Evolutionary conservation across 2,329 filamentous ascomycete species (phyloP).

Genomic region (Colletotrichum sublineola): DNA sequence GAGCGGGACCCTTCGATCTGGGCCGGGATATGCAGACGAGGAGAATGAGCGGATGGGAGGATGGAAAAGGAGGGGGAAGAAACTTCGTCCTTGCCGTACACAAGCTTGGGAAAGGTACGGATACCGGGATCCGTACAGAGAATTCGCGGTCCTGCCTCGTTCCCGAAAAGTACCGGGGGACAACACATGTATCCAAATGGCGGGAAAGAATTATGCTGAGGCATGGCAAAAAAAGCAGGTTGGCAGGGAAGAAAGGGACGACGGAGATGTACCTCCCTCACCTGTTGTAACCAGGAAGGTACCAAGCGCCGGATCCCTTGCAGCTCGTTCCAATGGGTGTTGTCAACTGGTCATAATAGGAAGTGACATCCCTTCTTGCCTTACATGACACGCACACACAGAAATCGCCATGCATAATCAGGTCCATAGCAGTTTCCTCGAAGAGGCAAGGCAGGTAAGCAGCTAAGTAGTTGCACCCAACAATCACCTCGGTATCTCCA

Average conservation of each 20-base stretch:
- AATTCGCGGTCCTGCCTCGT: slow-evolving; percentile 1
- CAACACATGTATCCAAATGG: slow-evolving; percentile 35
- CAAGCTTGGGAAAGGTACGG: neutral
- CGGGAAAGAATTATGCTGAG: slow-evolving; percentile 15
- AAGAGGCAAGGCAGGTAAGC: neutral
- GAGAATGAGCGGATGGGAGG: slow-evolving; percentile 25
- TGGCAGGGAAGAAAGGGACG: slow-evolving; percentile 7
- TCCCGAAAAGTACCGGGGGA: slow-evolving; percentile 25
- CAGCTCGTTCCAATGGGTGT: slow-evolving; percentile 15
- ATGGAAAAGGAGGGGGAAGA: slow-evolving; percentile 12
- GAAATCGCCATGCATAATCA: slow-evolving; percentile 8
- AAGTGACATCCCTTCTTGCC: slow-evolving; percentile 21
- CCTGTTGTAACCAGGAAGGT: slow-evolving; percentile 10
- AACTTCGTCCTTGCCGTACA: slow-evolving; percentile 19
- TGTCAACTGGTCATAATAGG: slow-evolving; percentile 28
- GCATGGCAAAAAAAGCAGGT: slow-evolving; percentile 13
- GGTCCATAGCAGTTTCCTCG: neutral
- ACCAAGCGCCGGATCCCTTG: slow-evolving; percentile 20
- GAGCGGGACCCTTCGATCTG: slow-evolving; percentile 32
- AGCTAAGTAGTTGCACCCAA: neutral
- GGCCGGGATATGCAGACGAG: slow-evolving; percentile 25
- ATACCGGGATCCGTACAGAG: slow-evolving; percentile 1
- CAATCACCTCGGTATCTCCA: slow-evolving; percentile 5
- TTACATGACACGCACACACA: slow-evolving; percentile 17
- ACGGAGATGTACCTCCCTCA: slow-evolving; percentile 9